These are phyloP conservation scores for Ilyonectria mors-panacis DNA, from an alignment of 2,329 filamentous ascomycete genomes.

Conservation along the genomic window DNA sequence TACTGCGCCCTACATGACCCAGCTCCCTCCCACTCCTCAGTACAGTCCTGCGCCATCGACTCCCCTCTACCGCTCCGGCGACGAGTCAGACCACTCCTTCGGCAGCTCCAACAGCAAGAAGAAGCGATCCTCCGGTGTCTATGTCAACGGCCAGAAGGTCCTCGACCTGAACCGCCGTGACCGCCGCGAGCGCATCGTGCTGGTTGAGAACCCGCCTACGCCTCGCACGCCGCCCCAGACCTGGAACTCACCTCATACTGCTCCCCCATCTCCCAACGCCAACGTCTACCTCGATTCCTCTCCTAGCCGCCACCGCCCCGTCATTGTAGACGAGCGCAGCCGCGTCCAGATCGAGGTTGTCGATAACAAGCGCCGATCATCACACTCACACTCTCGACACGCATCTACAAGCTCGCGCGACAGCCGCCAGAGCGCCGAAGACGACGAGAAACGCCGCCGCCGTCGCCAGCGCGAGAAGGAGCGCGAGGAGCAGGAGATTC, in stretches of 20 bases:
- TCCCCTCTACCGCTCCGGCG: conserved; percentile 55
- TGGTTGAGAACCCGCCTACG: conserved; percentile 62
- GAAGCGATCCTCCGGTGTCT: conserved; percentile 54
- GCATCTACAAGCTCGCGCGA: conserved; percentile 55
- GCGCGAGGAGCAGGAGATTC: conserved; percentile 47
- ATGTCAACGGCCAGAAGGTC: conserved; percentile 56
- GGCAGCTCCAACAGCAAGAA: conserved; percentile 50
- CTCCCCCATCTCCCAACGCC: conserved; percentile 56
- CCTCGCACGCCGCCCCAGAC: conserved; percentile 63
- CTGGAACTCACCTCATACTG: conserved; percentile 57
- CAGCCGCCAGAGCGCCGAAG: conserved; percentile 42
- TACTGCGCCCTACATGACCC: conserved; percentile 49
- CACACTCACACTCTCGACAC: conserved; percentile 56
- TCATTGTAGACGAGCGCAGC: conserved; percentile 57
- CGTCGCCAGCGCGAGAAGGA: conserved; percentile 47
- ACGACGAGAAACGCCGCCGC: conserved; percentile 47
- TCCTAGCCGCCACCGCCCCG: conserved; percentile 49
- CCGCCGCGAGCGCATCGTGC: conserved; percentile 60
- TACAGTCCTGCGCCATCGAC: conserved; percentile 52
- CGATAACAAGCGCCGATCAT: conserved; percentile 49
- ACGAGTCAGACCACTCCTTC: conserved; percentile 56
- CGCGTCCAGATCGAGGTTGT: conserved; percentile 57
- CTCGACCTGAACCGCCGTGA: conserved; percentile 53
- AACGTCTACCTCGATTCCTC: conserved; percentile 47
- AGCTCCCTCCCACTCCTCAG: conserved; percentile 60